Base-by-base conservation (phyloP, 257 asterid genomes). In the Dorcoceras hygrometricum region DNA sequence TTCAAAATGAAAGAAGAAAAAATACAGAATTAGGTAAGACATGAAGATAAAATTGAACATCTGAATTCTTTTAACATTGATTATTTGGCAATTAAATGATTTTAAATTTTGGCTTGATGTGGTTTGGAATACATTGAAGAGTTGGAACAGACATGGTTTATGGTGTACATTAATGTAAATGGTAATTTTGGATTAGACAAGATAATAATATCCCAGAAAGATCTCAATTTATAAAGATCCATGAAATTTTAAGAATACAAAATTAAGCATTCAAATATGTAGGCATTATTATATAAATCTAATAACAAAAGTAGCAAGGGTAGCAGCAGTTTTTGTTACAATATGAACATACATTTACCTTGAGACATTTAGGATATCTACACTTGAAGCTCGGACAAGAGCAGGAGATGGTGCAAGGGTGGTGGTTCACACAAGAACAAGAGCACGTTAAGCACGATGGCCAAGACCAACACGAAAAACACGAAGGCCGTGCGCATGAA, bases 291-390 rank as follows among this genome's bases (percentile, higher is more conserved):
- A 43, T 16, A 14, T 56, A 34, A 63, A 73, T 62, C 76, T 83
- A 85, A 77, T 58, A 85, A 82, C 89, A 86, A 27, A 78, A 69
- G 78, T 74, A 79, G 80, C 86, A 86, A 62, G 89, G 84, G 75
- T 57, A 70, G 75, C 69, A 78, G 80, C 83, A 84, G 68, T 66
- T 59, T 72, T 81, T 80, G 78, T 75, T 48, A 83, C 87, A 83
- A 70, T 86, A 77, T 29, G 83, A 79, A 74, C 80, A 79, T 68
- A 66, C 78, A 74, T 83, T 78, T 63, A 83, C 54, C 80, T 76
- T 79, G 3, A 68, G 77, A 58, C 78, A 83, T 67, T 71, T 72
- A 23, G 85, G 85, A 68, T 53, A 64, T 46, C 61, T 58, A 75
- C 71, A 63, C 66, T 39, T 58, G 57, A 82, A 74, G 14, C 69